Base-by-base conservation (phyloP, 495 filamentous ascomycete species). In the Acidomyces sp. region DNA sequence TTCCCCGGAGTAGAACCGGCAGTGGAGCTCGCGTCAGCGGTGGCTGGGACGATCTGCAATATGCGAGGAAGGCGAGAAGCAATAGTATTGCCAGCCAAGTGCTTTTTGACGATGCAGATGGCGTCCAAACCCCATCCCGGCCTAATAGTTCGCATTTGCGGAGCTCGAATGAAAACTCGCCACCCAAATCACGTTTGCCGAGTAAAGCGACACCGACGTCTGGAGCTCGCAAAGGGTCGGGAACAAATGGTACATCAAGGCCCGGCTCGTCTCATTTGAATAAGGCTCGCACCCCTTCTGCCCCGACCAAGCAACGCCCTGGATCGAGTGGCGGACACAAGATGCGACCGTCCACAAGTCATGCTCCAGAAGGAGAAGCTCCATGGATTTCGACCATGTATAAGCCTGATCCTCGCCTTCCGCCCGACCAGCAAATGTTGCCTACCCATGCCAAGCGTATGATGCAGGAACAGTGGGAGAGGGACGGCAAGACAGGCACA, bases 381-480 rank as follows among this genome's bases (percentile, higher is more conserved):
- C 92, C 92, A 26, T 96, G 92, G 90, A 73, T 95, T 60, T 77
- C 86, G 13, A 78, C 78, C 0, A 90, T 92, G 65, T 97, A 93
- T 58, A 92, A 90, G 53, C 92, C 90, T 2, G 90, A 97, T 57
- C 90, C 90, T 26, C 77, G 85, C 27, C 70, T 97, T 11, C 90
- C 90, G 27, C 90, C 85, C 10, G 90, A 97, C 41, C 82, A 96
- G 58, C 90, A 97, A 56, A 73, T 97, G 37, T 72, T 97, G 13
- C 90, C 90, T 2, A 97, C 90, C 0, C 84, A 94, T 43, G 90
- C 90, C 28, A 90, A 79, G 52, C 73, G 81, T 46, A 69, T 96
- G 61, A 80, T 86, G 55, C 90, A 95, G 65, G 84, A 95, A 57
- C 84, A 90, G 55, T 93, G 84, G 86, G 85, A 86, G 61, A 78